Evolutionary conservation across 2,329 filamentous ascomycete species (phyloP).

Genomic region (Neoarthrinium moseri): DNA sequence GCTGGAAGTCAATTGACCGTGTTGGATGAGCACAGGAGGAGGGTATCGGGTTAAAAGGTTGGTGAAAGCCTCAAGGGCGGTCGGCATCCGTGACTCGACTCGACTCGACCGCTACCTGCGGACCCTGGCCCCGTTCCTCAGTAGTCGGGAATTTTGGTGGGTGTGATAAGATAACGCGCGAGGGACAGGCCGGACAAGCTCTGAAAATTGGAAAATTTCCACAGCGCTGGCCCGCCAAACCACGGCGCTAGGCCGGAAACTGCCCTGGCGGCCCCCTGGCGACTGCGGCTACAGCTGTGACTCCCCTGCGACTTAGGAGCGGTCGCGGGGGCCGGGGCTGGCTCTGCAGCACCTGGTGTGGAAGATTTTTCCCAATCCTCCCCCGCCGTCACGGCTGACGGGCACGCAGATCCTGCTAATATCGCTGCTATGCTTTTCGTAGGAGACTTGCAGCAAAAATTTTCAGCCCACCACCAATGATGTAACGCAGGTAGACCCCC

Average conservation of each 20-base stretch:
- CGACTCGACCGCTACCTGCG: no score
- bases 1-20: constrained; percentile 25
- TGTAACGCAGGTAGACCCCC: constrained; percentile 5
- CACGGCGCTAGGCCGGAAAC: constrained; percentile 5
- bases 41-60: neutral
- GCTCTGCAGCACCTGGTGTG: neutral
- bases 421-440: neutral
- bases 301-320: constrained; percentile 8
- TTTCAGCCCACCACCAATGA: neutral
- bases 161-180: constrained; percentile 12
- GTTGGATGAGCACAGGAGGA: neutral
- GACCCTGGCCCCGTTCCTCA: constrained; percentile 4
- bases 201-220: constrained; percentile 5
- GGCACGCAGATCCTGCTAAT: no score
- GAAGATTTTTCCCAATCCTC: constrained; percentile 2
- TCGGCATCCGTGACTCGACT: constrained; percentile 8
- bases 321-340: constrained; percentile 3
- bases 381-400: neutral
- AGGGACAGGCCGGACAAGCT: constrained; percentile 7
- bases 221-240: constrained; percentile 1
- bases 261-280: neutral
- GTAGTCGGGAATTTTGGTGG: constrained; percentile 10
- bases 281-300: neutral
- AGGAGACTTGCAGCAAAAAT: neutral
- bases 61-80: neutral